Evolutionary conservation across 208 protist genomes (phyloP).

Genomic region (Phytomonas francai): DNA sequence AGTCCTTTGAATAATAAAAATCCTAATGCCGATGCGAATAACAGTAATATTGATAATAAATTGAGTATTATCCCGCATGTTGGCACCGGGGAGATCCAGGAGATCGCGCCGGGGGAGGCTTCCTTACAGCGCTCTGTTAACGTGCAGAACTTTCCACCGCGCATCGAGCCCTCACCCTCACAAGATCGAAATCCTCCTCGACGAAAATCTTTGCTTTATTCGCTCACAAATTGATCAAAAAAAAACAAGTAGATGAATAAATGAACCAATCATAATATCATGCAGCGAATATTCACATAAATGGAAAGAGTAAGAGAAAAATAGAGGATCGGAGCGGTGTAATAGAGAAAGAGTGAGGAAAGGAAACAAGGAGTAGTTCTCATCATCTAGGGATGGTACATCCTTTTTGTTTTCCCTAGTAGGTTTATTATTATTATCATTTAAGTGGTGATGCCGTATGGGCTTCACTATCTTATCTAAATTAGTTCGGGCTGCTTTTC

Average conservation of each 20-base stretch:
- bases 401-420: too few species aligned
- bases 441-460: too few species aligned
- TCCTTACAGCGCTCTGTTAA: conserved; percentile 62
- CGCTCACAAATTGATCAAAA: conserved; percentile 25
- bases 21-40: background rate
- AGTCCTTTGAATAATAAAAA: background rate
- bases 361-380: too few species aligned
- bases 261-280: too few species aligned
- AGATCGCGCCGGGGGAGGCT: conserved; percentile 47
- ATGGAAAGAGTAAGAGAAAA: conserved; percentile 12
- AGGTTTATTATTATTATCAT: too few species aligned
- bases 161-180: conserved; percentile 63
- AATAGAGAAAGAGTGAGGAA: conserved; percentile 6
- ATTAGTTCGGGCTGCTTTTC: too few species aligned
- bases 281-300: conserved; percentile 10
- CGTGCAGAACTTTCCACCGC: conserved; percentile 41
- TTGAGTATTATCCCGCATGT: background rate
- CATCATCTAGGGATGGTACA: too few species aligned
- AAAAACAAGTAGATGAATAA: too few species aligned
- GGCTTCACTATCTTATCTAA: too few species aligned
- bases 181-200: conserved; percentile 64
- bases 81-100: conserved; percentile 45
- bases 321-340: conserved; percentile 4
- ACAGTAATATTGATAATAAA: conserved; percentile 1
- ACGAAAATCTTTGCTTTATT: conserved; percentile 51